Evolutionary conservation across 2,329 filamentous ascomycete genomes (phyloP), one percentile per base, ranked within the genome.

Genomic region (Sclerotinia nivalis): DNA sequence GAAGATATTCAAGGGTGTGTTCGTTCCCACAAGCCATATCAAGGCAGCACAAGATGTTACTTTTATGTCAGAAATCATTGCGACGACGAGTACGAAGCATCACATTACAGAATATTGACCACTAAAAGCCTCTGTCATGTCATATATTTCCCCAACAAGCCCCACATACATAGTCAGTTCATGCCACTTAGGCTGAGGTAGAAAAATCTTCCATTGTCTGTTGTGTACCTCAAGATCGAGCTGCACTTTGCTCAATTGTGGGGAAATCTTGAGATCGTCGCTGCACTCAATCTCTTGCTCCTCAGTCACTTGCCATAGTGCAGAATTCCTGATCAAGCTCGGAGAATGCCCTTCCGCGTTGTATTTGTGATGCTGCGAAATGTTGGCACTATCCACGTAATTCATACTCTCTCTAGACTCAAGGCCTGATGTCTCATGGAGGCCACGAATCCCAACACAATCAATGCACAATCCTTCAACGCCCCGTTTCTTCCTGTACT

Each of bases 341-440:
- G 64, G 50, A 47, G 25, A 34, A 66, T 18, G 52, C 9, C 20
- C 34, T 45, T 56, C 64, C 50, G 37, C 25, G 12, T 45, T 45
- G 4, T 25, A 18, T 45, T 37, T 45, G 20, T 43, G 37, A 28
- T 34, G 7, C 20, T 49, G 20, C 34, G 10, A 56, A 18, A 47
- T 34, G 18, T 45, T 2, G 6, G 13, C 22, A 52, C 18, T 15
- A 43, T 34, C 52, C 31, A 69, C 71, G 75, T 9, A 66, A 60
- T 59, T 77, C 75, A 75, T 83, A 84, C 66, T 81, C 80, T 61
- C 79, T 78, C 77, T 77, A 81, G 6, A 75, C 70, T 79, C 67
- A 72, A 82, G 83, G 1, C 82, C 82, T 54, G 83, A 71, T 65
- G 79, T 78, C 74, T 83, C 82, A 75, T 84, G 84, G 74, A 80